Evolutionary conservation across 257 asterid genomes (phyloP), one percentile per base, ranked within the genome.

Genomic region (Nicotiana undulata): DNA sequence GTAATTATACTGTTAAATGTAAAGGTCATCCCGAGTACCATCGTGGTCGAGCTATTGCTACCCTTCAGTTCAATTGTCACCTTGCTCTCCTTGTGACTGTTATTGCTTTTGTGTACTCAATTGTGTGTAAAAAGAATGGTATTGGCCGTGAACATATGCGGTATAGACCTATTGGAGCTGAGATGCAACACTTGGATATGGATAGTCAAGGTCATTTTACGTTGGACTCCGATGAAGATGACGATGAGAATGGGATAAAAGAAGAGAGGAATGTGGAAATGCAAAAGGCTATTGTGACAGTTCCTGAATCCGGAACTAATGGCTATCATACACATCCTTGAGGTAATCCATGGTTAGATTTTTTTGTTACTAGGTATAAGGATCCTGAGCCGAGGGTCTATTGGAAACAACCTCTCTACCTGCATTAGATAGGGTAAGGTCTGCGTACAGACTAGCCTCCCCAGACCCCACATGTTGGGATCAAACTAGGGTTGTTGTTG

Each of bases 1-100:
- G 97, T 3, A 95, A 93, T 85, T 95, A 83, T 74, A 92, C 97
- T 13, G 85, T 95, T 6, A 93, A 84, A 84, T 95, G 99, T 89
- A 91, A 93, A 81, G 99, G 98, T 80, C 97, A 93, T 70, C 89
- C 86, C 0, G 96, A 92, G 79, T 95, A 89, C 67, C 99, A 95
- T 67, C 94, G 98, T 3, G 97, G 98, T 75, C 88, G 97, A 63
- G 97, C 99, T 9, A 91, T 95, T 20, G 99, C 97, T 0, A 90
- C 95, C 0, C 92, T 95, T 28, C 98, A 91, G 66, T 95, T 95
- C 79, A 95, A 95, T 84, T 91, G 94, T 81, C 98, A 95, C 86
- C 89, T 95, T 91, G 98, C 97, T 55, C 84, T 95, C 76, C 79
- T 95, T 37, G 91, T 92, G 76, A 70, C 90, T 44, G 64, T 92